phyloP scores from a whole-genome alignment of 2,329 filamentous ascomycete species.

The Lizonia empirigonia region DNA sequence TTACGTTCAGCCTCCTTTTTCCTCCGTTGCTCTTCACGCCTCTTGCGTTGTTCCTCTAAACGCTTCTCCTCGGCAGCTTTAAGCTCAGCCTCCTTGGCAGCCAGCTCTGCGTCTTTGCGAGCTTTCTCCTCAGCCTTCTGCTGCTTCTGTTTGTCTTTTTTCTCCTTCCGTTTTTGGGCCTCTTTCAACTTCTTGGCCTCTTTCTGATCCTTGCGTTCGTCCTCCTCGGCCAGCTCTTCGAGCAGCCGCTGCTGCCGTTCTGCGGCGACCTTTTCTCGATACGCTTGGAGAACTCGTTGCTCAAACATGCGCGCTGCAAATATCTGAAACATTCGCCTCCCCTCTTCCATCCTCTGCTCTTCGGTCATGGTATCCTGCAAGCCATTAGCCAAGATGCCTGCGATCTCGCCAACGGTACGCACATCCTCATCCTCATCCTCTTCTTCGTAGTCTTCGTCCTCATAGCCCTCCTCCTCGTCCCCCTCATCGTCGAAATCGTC shows the following conservation, averaged over 20 bases:
- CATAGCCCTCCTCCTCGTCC: slow-evolving; percentile 64
- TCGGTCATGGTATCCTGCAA: slow-evolving; percentile 92
- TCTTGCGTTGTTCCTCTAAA: slow-evolving; percentile 78
- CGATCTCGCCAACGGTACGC: slow-evolving; percentile 25
- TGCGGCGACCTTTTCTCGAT: slow-evolving; percentile 92
- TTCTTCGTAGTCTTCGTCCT: slow-evolving; percentile 63
- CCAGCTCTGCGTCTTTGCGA: slow-evolving; percentile 84
- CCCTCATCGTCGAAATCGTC: slow-evolving; percentile 78
- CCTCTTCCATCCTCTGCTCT: slow-evolving; percentile 98
- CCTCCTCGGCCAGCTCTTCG: slow-evolving; percentile 88
- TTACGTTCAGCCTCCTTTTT: slow-evolving; percentile 91
- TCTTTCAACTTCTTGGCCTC: slow-evolving; percentile 94
- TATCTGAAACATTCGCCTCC: slow-evolving; percentile 98
- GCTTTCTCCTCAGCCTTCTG: slow-evolving; percentile 90
- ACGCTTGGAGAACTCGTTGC: slow-evolving; percentile 94
- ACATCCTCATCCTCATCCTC: slow-evolving; percentile 45
- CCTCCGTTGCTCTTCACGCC: slow-evolving; percentile 86
- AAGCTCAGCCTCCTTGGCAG: slow-evolving; percentile 79
- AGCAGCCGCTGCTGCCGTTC: slow-evolving; percentile 90
- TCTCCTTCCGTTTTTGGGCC: slow-evolving; percentile 94
- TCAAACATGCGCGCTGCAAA: slow-evolving; percentile 99
- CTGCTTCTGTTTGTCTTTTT: slow-evolving; percentile 86
- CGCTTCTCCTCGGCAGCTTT: slow-evolving; percentile 78
- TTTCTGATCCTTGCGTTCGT: slow-evolving; percentile 73
- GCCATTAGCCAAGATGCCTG: slow-evolving; percentile 31